Evolutionary conservation across 2,329 filamentous ascomycete genomes (phyloP).

Genomic region (Neofusicoccum sp.): DNA sequence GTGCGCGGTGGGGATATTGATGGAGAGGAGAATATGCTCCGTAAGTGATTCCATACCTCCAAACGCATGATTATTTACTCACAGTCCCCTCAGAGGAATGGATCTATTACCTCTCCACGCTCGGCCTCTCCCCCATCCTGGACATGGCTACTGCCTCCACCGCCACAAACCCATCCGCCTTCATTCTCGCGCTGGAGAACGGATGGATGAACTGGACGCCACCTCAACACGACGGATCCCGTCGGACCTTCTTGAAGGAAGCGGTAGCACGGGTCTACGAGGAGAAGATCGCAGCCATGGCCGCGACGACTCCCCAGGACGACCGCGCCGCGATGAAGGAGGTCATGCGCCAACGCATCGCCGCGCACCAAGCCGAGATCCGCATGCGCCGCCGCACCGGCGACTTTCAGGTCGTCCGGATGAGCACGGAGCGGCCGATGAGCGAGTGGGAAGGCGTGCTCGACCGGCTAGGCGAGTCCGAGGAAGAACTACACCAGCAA

Average conservation of each 20-base stretch:
- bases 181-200: slow-evolving; percentile 52
- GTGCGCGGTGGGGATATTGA: slow-evolving; percentile 49
- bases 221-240: slow-evolving; percentile 45
- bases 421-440: slow-evolving; percentile 42
- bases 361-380: slow-evolving; percentile 44
- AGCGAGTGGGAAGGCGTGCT: slow-evolving; percentile 40
- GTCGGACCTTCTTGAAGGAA: slow-evolving; percentile 59
- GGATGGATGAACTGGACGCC: slow-evolving; percentile 59
- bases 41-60: slow-evolving; percentile 34
- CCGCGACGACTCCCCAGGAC: slow-evolving; percentile 28
- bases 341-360: slow-evolving; percentile 43
- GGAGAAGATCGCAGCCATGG: slow-evolving; percentile 43
- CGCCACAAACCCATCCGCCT: slow-evolving; percentile 44
- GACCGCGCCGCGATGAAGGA: slow-evolving; percentile 36
- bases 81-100: slow-evolving; percentile 53
- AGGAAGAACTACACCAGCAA: too few relatives aligned
- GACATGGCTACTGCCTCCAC: slow-evolving; percentile 45
- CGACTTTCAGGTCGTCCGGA: slow-evolving; percentile 36
- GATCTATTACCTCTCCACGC: slow-evolving; percentile 58
- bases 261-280: slow-evolving; percentile 61
- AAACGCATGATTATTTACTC: slow-evolving; percentile 19
- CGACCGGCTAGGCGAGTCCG: slow-evolving; percentile 22
- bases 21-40: slow-evolving; percentile 53
- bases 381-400: slow-evolving; percentile 35
- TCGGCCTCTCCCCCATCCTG: slow-evolving; percentile 57